Percentiles rank a stretch among this genome's conserved stretches.
phyloP scores from a whole-genome alignment of 352 stramenopile species.

The Globisporangium radiosum region DNA sequence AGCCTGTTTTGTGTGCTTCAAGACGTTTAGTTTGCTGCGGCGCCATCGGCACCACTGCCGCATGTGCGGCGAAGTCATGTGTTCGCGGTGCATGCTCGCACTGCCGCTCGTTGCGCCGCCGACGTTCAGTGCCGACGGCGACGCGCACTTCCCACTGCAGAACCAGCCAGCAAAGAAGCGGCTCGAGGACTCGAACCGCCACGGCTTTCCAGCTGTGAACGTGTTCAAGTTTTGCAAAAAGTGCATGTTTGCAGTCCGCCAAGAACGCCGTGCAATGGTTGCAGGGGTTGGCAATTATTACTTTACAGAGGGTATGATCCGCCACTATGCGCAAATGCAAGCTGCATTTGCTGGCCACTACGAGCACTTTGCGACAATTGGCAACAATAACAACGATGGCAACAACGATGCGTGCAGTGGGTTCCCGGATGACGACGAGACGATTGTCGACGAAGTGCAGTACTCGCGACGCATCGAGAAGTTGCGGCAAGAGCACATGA shows the following conservation, averaged over 20 bases:
- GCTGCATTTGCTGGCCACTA: conserved; percentile 15
- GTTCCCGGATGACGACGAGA: conserved; percentile 34
- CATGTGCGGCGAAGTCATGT: conserved; percentile 76
- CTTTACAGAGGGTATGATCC: conserved; percentile 36
- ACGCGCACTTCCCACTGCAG: conserved; percentile 18
- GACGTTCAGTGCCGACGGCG: conserved; percentile 4
- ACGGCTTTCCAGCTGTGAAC: conserved; percentile 55
- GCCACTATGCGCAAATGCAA: conserved; percentile 29
- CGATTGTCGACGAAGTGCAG: conserved; percentile 32
- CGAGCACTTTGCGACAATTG: not conserved
- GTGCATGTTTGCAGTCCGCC: conserved; percentile 58
- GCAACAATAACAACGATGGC: conserved; percentile 6
- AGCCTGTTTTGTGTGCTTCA: conserved; percentile 60
- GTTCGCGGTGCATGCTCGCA: conserved; percentile 56
- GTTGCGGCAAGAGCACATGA: conserved; percentile 60
- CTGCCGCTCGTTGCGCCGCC: conserved; percentile 48
- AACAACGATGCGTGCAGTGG: conserved; percentile 26
- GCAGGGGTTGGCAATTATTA: conserved; percentile 40
- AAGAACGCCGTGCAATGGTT: conserved; percentile 55
- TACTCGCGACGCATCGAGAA: conserved; percentile 48
- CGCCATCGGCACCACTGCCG: conserved; percentile 67
- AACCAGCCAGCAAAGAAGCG: conserved; percentile 39
- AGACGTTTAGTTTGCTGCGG: conserved; percentile 57
- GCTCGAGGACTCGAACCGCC: conserved; percentile 26
- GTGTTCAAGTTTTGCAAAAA: conserved; percentile 74